Percentiles rank a stretch among this genome's conserved stretches.
Conservation (phyloP, 2,329 filamentous ascomycete genomes). For the Trichoderma simmonsii region DNA sequence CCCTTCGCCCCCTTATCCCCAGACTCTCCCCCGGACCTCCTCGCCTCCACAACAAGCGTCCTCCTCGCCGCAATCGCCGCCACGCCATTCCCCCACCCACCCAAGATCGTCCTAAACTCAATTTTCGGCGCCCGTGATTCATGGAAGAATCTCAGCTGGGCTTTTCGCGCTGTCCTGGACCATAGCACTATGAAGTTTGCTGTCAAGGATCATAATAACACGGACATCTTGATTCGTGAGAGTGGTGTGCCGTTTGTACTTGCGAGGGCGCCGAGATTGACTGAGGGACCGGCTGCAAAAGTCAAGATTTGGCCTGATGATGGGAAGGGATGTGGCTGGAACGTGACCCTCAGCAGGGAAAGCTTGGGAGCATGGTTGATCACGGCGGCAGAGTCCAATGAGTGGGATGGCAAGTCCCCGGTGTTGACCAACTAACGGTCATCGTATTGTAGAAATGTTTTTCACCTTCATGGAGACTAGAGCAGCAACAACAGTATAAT, state of each 20-base stretch:
- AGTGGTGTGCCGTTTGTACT: conserved; percentile 36
- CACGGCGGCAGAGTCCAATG: conserved; percentile 37
- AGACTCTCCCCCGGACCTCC: conserved; percentile 43
- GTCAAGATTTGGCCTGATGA: conserved; percentile 42
- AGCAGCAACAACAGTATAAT: not conserved
- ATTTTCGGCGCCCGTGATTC: conserved; percentile 49
- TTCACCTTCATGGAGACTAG: not conserved
- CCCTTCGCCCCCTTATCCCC: conserved; percentile 43
- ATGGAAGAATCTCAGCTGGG: conserved; percentile 38
- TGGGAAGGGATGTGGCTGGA: conserved; percentile 40
- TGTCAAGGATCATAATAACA: conserved; percentile 46
- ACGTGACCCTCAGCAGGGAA: conserved; percentile 35
- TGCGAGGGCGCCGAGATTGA: conserved; percentile 44
- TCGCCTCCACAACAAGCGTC: conserved; percentile 42
- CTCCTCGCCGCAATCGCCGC: conserved; percentile 37
- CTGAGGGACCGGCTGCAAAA: conserved; percentile 34
- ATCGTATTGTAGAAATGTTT: not conserved
- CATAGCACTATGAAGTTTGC: conserved; percentile 44
- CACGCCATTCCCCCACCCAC: conserved; percentile 23
- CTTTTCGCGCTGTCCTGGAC: conserved; percentile 44
- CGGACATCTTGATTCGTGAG: conserved; percentile 41
- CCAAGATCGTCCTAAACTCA: conserved; percentile 48
- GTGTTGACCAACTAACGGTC: conserved; percentile 43
- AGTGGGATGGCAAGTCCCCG: conserved; percentile 44
- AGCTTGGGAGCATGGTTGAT: conserved; percentile 48